These are phyloP conservation scores for Penicillium palitans DNA, from an alignment of 2,329 filamentous ascomycete genomes.

Conservation along the genomic window DNA sequence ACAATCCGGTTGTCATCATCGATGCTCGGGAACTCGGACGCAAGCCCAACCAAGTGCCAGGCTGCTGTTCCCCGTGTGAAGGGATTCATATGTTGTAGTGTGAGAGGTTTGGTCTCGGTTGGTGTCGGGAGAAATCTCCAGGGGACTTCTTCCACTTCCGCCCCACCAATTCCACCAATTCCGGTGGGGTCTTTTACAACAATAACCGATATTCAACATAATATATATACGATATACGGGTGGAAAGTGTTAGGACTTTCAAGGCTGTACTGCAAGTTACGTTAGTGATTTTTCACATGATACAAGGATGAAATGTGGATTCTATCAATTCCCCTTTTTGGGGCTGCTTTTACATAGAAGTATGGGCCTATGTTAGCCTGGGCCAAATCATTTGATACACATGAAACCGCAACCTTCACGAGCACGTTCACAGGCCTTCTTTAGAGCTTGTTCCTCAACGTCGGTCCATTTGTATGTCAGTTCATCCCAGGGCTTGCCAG, in stretches of 20 bases:
- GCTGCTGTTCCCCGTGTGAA: slow-evolving; percentile 27
- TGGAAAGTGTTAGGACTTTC: not conserved
- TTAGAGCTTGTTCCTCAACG: slow-evolving; percentile 60
- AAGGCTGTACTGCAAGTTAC: not conserved
- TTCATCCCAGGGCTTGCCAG: slow-evolving; percentile 62
- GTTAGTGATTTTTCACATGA: not conserved
- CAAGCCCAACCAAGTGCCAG: slow-evolving; percentile 57
- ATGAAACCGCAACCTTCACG: slow-evolving; percentile 61
- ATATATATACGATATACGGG: not conserved
- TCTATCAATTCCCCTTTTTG: not conserved
- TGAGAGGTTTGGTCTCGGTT: not conserved
- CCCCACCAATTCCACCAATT: slow-evolving; percentile 6
- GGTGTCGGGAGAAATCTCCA: slow-evolving; percentile 2
- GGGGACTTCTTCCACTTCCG: not conserved
- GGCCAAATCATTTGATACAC: slow-evolving; percentile 52
- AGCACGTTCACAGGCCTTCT: slow-evolving; percentile 56
- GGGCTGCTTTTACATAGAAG: not conserved
- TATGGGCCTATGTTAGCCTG: not conserved
- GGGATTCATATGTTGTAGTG: slow-evolving; percentile 17
- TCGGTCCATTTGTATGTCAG: slow-evolving; percentile 66
- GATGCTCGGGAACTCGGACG: slow-evolving; percentile 58
- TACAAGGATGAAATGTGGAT: not conserved
- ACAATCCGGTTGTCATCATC: slow-evolving; percentile 39
- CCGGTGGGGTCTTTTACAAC: not conserved
- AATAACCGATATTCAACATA: not conserved